Evolutionary conservation across 495 filamentous ascomycete genomes (phyloP), one percentile per base, ranked within the genome.

Genomic region (Acidomyces sp.): DNA sequence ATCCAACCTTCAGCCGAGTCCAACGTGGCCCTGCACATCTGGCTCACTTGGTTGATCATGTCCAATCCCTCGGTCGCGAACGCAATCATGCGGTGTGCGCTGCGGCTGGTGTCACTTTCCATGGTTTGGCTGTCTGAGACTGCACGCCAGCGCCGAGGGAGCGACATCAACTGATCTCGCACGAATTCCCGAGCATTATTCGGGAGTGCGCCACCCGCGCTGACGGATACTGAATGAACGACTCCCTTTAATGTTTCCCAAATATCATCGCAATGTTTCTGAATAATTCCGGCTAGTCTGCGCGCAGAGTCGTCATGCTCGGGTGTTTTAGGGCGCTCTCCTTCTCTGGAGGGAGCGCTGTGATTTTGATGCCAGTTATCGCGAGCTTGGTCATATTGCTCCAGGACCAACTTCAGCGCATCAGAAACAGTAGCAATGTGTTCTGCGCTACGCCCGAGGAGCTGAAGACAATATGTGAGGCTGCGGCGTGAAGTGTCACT

Each of bases 1-100:
- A 82, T 80, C 88, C 88, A 94, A 53, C 76, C 72, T 57, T 94
- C 85, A 3, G 88, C 88, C 53, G 77, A 83, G 25, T 75, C 68
- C 21, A 94, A 74, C 3, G 87, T 93, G n/a, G 78, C 74, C 50
- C 85, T 78, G 18, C 94, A 72, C 0, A 88, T 77, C 0, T 72
- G 74, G 18, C 72, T 82, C 29, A 96, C 84, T 55, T 92, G 81
- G 0, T 70, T 66, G 70, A 94, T 81, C 72, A 93, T 88, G 48
- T 92, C 82, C 17, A 96, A 67, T 2, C 84, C 82, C 56, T 93
- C 86, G 44, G 79, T 80, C 2, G 85, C 85, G 22, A 96, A 71
- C 0, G 86, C 74, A 9, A 94, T 51, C 24, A 85, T 84, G 12
- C 77, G 63, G 43, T 80, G 72, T 2, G 82, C 82, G 15, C 68